Evolutionary conservation across 305 asterid species (phyloP).

Genomic region (Solanum hybrid): DNA sequence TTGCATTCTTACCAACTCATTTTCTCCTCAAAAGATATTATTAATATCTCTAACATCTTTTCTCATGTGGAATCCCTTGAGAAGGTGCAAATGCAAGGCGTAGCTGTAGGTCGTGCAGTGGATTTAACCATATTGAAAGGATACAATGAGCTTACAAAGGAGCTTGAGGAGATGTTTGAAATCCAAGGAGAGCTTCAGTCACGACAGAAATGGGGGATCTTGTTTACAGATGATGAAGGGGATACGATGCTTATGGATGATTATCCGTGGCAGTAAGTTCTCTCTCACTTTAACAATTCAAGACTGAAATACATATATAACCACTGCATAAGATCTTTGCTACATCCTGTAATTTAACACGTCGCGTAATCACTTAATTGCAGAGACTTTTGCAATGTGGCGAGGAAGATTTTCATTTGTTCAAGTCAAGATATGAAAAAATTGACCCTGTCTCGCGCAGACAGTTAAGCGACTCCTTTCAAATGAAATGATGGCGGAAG

Average conservation of each 20-base stretch:
- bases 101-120: constrained; percentile 89
- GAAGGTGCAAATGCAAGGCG: constrained; percentile 98
- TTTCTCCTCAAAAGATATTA: background rate
- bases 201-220: constrained; percentile 72
- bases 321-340: background rate
- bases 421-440: constrained; percentile 73
- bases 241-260: constrained; percentile 96
- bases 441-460: constrained; percentile 38
- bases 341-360: background rate
- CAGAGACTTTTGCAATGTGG: constrained; percentile 92
- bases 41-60: background rate
- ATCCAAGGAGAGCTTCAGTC: constrained; percentile 68
- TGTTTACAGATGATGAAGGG: constrained; percentile 90
- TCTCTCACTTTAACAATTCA: background rate
- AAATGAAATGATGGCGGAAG: background rate
- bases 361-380: background rate
- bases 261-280: constrained; percentile 93
- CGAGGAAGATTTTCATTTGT: constrained; percentile 62
- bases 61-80: constrained; percentile 9
- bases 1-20: background rate
- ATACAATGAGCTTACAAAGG: constrained; percentile 56
- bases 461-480: background rate
- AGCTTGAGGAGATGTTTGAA: constrained; percentile 82
- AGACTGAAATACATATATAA: background rate
- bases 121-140: constrained; percentile 69